These are phyloP conservation scores for Euphorbia celastroides DNA, from an alignment of 441 rosid species.

Conservation along the genomic window DNA sequence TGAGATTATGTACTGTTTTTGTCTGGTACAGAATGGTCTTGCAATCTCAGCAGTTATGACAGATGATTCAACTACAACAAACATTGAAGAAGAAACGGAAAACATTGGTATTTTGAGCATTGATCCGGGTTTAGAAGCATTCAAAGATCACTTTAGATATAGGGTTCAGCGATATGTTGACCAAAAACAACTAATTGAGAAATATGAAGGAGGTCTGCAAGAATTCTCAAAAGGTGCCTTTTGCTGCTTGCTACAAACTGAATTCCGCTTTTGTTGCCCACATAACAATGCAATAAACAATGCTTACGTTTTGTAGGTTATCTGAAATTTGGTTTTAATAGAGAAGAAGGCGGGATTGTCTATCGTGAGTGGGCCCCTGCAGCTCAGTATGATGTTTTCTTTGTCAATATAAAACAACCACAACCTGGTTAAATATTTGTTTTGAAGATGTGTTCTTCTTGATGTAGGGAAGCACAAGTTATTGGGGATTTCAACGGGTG, in stretches of 20 bases:
- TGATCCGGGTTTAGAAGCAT: conserved; percentile 53
- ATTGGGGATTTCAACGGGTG: conserved; percentile 84
- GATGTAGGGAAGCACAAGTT: conserved; percentile 68
- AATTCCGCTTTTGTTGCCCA: conserved; percentile 12
- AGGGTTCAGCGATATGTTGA: conserved; percentile 48
- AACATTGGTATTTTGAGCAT: conserved; percentile 39
- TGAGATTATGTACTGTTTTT: conserved; percentile 11
- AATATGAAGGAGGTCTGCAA: conserved; percentile 65
- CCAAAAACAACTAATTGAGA: conserved; percentile 50
- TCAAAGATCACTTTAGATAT: conserved; percentile 58
- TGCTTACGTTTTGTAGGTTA: conserved; percentile 66
- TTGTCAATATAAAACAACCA: conserved; percentile 9
- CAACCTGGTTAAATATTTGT: conserved; percentile 19
- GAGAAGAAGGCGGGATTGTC: conserved; percentile 57
- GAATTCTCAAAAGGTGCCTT: conserved; percentile 64
- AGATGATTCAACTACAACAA: conserved; percentile 38
- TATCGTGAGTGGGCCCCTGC: conserved; percentile 92
- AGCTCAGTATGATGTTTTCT: conserved; percentile 51
- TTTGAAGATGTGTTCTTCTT: conserved; percentile 15
- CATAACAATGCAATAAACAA: neutral
- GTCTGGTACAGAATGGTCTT: conserved; percentile 26
- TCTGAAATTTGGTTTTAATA: conserved; percentile 63
- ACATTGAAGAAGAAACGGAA: conserved; percentile 33
- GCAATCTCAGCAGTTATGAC: conserved; percentile 41
- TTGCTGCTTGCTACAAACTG: neutral